Base-by-base conservation (phyloP, 2,329 filamentous ascomycete genomes). In the Raffaelea arxii region DNA sequence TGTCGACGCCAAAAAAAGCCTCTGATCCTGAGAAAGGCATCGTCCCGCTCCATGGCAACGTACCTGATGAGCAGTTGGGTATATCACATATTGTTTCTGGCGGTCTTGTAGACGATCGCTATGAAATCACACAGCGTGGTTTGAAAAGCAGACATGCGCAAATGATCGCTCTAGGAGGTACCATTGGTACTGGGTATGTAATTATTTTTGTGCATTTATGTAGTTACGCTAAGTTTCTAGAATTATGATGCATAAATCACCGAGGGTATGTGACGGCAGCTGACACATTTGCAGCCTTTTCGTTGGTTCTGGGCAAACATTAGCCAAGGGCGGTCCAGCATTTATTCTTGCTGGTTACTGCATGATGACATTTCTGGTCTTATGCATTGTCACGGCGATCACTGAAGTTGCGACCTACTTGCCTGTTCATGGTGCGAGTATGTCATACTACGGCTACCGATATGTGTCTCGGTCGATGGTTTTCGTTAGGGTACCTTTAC, bases 331-430 rank as follows among this genome's bases (percentile, higher is more conserved):
- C 21, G 52, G 52, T 9, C 52, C 52, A 25, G 44, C 46, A n/a
- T 41, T 53, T 14, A 44, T 55, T 48, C 47, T 53, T 21, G 47
- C 68, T 5, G 63, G 58, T n/a, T 69, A 68, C 45, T 38, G 56
- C 0, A 53, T 65, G 25, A 60, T 65, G 30, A 65, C 66, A 5
- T 30, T 64, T 3, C 52, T 60, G 3, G 61, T 62, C 2, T 58
- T 54, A 14, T 58, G 56, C 30, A 60, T 69, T 0, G 55, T 62
- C 0, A 56, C 61, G 6, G 58, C 59, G 6, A 25, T 80, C 48
- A 69, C 68, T 18, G 74, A 78, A 58, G 74, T 82, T 64, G 75
- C 76, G 11, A 70, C 78, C 23, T 80, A 76, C 64, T 69, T 82
- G 40, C 74, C 78, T 4, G 59, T 79, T 51, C 65, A 74, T 24